Conservation (phyloP, 106 monocot species). For the Apostasia shenzhenica region DNA sequence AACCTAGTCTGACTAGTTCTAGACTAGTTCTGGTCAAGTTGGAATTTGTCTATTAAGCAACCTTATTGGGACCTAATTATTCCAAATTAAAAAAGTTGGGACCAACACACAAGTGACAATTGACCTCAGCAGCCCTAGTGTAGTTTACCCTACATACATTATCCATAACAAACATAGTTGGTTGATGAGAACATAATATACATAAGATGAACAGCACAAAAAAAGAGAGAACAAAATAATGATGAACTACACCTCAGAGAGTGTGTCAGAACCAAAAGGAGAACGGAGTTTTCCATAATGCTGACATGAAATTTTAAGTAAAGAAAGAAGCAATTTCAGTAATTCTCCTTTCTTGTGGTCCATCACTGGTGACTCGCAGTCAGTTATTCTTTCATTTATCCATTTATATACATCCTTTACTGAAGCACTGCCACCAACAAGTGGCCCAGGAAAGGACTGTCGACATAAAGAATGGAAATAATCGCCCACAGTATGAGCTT, state of each 20-base stretch:
- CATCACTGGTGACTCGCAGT: conserved; percentile 32
- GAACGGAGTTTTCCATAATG: conserved; percentile 94
- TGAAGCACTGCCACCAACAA: conserved; percentile 76
- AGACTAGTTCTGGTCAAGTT: no score
- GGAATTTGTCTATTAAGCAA: no score
- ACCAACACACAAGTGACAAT: no score
- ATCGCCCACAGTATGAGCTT: conserved; percentile 20
- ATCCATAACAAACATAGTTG: no score
- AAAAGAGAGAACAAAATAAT: background rate
- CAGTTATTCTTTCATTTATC: conserved; percentile 71
- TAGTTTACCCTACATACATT: no score
- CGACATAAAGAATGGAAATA: conserved; percentile 66
- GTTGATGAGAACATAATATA: no score
- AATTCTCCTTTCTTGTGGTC: conserved; percentile 52
- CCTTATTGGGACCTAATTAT: no score
- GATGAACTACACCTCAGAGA: conserved; percentile 37
- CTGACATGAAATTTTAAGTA: conserved; percentile 75
- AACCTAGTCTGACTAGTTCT: no score
- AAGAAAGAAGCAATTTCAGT: conserved; percentile 64
- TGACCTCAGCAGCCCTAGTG: no score
- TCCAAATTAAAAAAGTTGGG: no score
- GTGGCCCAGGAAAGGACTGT: conserved; percentile 87
- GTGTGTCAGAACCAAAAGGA: conserved; percentile 67
- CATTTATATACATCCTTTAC: conserved; percentile 85
- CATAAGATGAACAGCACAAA: background rate